Evolutionary conservation across 306 rosid genomes (phyloP).

Genomic region (Luffa aegyptiaca): DNA sequence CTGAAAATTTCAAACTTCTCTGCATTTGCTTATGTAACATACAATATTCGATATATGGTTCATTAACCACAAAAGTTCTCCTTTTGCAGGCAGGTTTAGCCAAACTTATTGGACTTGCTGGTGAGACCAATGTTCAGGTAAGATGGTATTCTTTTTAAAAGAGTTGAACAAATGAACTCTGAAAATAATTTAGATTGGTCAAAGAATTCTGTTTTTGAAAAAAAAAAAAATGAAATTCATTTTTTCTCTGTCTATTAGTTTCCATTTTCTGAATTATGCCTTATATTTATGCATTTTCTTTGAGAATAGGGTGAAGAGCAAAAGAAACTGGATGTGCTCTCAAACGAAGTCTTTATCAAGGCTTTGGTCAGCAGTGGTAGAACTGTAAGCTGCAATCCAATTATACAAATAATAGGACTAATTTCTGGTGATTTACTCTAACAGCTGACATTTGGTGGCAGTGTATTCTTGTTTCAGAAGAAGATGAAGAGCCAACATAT

Average conservation of each 20-base stretch:
- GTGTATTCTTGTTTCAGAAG: conserved; percentile 93
- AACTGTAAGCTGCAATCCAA: conserved; percentile 48
- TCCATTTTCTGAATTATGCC: not conserved
- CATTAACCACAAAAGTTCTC: not conserved
- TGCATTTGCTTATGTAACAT: not conserved
- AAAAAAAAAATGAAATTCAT: not conserved
- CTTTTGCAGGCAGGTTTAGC: conserved; percentile 86
- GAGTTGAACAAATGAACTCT: not conserved
- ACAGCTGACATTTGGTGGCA: conserved; percentile 24
- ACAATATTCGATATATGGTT: not conserved
- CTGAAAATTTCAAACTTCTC: not conserved
- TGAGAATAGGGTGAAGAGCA: conserved; percentile 81
- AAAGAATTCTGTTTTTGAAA: not conserved
- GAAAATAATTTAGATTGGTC: not conserved
- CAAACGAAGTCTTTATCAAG: conserved; percentile 88
- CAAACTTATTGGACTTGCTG: conserved; percentile 96
- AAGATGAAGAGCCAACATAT: conserved; percentile 78
- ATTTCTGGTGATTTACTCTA: conserved; percentile 13
- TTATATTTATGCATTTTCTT: not conserved
- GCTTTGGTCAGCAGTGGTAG: conserved; percentile 91
- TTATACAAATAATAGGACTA: conserved; percentile 7
- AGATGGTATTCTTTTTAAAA: not conserved
- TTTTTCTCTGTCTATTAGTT: not conserved
- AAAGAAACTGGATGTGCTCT: conserved; percentile 92
- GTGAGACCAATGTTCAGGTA: conserved; percentile 96